These are phyloP conservation scores for peach (Prunus persica) DNA, from an alignment of 306 rosid species.

Conservation along the genomic window Prunus_persica_NCBIv2 NC_034016.1:5749501-5750000, in stretches of 20 bases:
- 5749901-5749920: not conserved
- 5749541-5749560: not conserved
- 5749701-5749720: not conserved
- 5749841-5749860: too few species aligned
- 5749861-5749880: too few species aligned
- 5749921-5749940: not conserved
- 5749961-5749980: slow-evolving; percentile 80
- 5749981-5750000: slow-evolving; percentile 82
- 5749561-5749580: not conserved
- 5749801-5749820: too few species aligned
- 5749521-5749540: not conserved
- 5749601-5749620: not conserved
- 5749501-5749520: not conserved
- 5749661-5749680: not conserved
- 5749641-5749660: not conserved
- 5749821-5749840: too few species aligned
- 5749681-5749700: not conserved
- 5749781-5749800: too few species aligned
- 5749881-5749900: too few species aligned
- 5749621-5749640: not conserved
- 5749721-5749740: not conserved
- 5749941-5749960: slow-evolving; percentile 15
- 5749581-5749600: too few species aligned
- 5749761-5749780: too few species aligned
- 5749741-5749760: too few species aligned